Conservation (phyloP, 108 stramenopile genomes). For the Thalassiosira profunda region DNA sequence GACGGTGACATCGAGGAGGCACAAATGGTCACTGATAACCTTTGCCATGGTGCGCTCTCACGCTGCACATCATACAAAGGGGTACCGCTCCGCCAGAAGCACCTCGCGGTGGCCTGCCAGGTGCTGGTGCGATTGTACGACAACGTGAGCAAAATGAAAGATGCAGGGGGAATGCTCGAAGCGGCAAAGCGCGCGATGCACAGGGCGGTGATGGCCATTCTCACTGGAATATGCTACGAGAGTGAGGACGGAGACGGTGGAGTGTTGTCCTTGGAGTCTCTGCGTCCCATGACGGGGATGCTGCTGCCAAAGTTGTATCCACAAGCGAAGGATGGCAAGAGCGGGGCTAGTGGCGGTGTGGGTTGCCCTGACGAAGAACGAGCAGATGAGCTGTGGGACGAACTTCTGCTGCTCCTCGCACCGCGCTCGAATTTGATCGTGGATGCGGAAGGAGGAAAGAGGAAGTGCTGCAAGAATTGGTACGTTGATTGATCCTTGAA, state of each 20-base stretch:
- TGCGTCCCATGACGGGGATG: slow-evolving; percentile 47
- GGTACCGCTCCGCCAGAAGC: slow-evolving; percentile 13
- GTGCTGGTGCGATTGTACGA: slow-evolving; percentile 28
- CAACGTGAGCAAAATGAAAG: not conserved
- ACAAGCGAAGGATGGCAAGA: not conserved
- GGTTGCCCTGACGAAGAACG: not conserved
- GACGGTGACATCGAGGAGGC: not conserved
- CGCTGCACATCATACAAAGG: not conserved
- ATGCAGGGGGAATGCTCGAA: not conserved
- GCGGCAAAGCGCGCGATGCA: slow-evolving; percentile 28
- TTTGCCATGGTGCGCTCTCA: slow-evolving; percentile 3
- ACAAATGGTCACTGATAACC: not conserved
- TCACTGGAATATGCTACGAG: slow-evolving; percentile 29
- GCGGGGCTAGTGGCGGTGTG: not conserved
- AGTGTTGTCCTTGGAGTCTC: slow-evolving; percentile 30
- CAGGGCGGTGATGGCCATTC: slow-evolving; percentile 18
- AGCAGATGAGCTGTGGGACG: slow-evolving; percentile 28
- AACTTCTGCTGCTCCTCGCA: slow-evolving; percentile 31
- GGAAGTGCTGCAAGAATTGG: slow-evolving; percentile 23
- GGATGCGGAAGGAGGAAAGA: not conserved
- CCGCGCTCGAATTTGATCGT: slow-evolving; percentile 20
- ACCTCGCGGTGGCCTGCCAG: slow-evolving; percentile 20
- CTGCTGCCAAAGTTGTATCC: slow-evolving; percentile 39
- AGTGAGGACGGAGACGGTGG: not conserved
- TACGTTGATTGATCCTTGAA: too few relatives aligned